Percentiles rank a stretch among this genome's conserved stretches.
These are phyloP conservation scores for Huntiella decipiens DNA, from an alignment of 2,329 filamentous ascomycete species.

Conservation along the genomic window DNA sequence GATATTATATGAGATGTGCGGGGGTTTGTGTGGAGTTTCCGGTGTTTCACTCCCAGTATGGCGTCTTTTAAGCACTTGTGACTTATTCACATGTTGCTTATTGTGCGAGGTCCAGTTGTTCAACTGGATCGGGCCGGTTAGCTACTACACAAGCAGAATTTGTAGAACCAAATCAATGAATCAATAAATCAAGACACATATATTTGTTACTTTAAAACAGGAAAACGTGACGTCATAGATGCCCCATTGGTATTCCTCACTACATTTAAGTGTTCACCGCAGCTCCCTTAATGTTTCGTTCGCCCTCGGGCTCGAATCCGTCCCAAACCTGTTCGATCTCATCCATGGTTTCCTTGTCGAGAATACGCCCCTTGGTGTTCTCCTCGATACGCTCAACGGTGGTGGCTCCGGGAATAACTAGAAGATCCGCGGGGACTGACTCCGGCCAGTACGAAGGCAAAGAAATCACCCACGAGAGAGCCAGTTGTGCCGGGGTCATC, in stretches of 20 bases:
- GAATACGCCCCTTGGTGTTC: conserved; percentile 32
- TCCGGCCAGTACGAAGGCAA: conserved; percentile 29
- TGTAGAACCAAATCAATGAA: no score
- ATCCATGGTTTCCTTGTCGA: conserved; percentile 30
- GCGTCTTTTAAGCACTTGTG: no score
- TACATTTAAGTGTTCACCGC: conserved; percentile 20
- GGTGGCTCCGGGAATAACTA: conserved; percentile 45
- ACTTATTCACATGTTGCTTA: no score
- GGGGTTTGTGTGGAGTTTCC: no score
- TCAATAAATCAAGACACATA: not conserved
- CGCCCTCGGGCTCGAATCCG: conserved; percentile 28
- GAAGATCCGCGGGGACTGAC: conserved; percentile 24
- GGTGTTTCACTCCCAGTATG: no score
- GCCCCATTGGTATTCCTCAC: no score
- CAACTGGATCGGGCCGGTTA: no score
- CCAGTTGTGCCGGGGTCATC: conserved; percentile 43
- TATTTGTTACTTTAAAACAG: not conserved
- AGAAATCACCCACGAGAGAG: conserved; percentile 41
- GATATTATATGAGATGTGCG: no score
- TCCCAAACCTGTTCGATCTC: conserved; percentile 31
- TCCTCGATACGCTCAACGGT: conserved; percentile 37
- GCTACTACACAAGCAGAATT: no score
- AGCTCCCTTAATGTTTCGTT: conserved; percentile 25
- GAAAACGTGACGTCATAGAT: no score
- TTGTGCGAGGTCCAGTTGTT: no score